These are phyloP conservation scores for Sarocladium oryzae DNA, from an alignment of 2,329 filamentous ascomycete species.

Conservation along the genomic window DNA sequence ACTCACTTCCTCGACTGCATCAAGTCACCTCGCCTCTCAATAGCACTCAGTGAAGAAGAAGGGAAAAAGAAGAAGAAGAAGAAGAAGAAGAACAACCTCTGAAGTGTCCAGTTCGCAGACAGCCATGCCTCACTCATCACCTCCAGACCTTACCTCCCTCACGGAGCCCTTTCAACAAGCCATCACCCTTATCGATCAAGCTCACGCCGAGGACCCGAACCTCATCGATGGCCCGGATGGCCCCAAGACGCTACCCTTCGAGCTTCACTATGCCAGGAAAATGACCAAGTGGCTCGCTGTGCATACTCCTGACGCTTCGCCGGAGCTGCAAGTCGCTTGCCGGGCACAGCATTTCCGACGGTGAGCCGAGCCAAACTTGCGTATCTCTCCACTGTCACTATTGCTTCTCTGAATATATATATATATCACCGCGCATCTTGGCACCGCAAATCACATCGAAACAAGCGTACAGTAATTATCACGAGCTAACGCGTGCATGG, in stretches of 20 bases:
- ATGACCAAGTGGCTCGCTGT: slow-evolving; percentile 68
- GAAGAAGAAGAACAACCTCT: too few relatives aligned
- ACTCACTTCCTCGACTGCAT: neutral
- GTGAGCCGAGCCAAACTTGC: too few relatives aligned
- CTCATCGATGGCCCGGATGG: slow-evolving; percentile 34
- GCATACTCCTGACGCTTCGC: slow-evolving; percentile 55
- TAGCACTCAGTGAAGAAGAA: too few relatives aligned
- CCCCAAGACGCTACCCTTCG: slow-evolving; percentile 54
- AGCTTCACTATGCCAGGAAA: slow-evolving; percentile 74
- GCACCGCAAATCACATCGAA: too few relatives aligned
- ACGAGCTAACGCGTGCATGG: too few relatives aligned
- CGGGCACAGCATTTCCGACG: slow-evolving; percentile 79
- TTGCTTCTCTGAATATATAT: too few relatives aligned
- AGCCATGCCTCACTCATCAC: neutral
- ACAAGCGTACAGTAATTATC: too few relatives aligned
- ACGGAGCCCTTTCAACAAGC: slow-evolving; percentile 41
- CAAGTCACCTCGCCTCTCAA: neutral
- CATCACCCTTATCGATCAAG: slow-evolving; percentile 64
- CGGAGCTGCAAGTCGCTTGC: slow-evolving; percentile 65
- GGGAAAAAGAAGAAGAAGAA: too few relatives aligned
- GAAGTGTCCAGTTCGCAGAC: too few relatives aligned
- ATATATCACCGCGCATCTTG: too few relatives aligned
- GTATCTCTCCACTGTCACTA: too few relatives aligned
- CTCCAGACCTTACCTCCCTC: slow-evolving; percentile 23
- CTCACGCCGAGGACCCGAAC: slow-evolving; percentile 34